Conservation (phyloP, 495 filamentous ascomycete species). For the Aspergillus heteromorphus region DNA sequence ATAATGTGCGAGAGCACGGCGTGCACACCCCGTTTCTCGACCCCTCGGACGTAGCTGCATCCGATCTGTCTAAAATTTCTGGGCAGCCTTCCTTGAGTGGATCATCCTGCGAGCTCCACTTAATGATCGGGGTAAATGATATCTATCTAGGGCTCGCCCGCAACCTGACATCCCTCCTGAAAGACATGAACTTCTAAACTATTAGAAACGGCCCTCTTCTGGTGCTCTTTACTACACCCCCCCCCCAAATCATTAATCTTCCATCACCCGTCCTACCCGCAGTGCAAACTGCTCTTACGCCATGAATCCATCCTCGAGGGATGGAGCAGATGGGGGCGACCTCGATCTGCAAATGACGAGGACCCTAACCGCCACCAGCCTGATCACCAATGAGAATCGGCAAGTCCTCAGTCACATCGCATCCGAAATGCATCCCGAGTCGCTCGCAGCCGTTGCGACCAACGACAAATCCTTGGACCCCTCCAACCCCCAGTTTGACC, state of each 20-base stretch:
- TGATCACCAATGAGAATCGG: neutral
- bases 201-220: neutral
- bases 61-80: neutral
- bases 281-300: neutral
- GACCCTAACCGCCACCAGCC: neutral
- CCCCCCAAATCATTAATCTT: neutral
- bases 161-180: neutral
- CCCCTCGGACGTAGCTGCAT: neutral
- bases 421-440: neutral
- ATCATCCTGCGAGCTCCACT: neutral
- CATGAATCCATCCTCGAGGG: neutral
- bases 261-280: too few species aligned
- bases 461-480: slow-evolving; percentile 2
- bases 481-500: slow-evolving; percentile 4
- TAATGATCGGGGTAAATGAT: neutral
- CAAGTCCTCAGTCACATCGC: neutral
- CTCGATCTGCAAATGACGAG: neutral
- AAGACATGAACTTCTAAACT: neutral
- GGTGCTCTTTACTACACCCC: neutral
- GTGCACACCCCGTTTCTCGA: neutral
- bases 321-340: neutral
- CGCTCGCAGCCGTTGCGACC: neutral
- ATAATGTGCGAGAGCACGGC: neutral
- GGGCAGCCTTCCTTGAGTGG: neutral
- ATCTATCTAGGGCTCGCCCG: neutral